Evolutionary conservation across 148 eudicot genomes (phyloP).

Genomic region (Fagopyrum esculentum): DNA sequence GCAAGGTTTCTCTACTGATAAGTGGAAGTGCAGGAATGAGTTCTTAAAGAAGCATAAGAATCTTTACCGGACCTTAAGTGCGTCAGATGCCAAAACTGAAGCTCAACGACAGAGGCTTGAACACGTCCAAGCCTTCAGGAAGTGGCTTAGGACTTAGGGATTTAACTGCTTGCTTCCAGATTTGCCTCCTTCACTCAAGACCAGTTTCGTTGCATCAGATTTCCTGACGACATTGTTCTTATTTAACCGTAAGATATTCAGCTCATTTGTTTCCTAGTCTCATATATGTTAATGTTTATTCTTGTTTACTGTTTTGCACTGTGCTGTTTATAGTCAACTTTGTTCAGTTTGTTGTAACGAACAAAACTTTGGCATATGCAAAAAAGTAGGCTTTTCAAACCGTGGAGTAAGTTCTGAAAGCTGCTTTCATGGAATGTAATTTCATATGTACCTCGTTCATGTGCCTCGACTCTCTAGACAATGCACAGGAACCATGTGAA

Average conservation of each 20-base stretch:
- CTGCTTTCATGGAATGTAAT: not conserved
- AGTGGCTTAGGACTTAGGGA: constrained; percentile 34
- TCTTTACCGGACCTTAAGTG: constrained; percentile 63
- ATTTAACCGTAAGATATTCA: not conserved
- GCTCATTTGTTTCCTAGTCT: not conserved
- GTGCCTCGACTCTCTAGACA: not conserved
- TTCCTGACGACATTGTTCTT: not conserved
- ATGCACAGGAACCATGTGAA: too few species aligned
- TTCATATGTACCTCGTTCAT: not conserved
- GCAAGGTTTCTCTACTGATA: constrained; percentile 55
- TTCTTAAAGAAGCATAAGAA: constrained; percentile 58
- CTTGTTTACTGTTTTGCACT: not conserved
- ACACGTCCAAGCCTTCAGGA: constrained; percentile 68
- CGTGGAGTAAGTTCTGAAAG: not conserved
- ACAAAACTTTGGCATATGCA: not conserved
- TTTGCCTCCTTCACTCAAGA: not conserved
- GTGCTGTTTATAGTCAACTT: too few species aligned
- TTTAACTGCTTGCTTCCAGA: not conserved
- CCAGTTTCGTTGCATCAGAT: not conserved
- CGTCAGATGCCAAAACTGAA: constrained; percentile 54
- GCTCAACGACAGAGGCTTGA: constrained; percentile 67
- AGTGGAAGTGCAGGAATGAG: constrained; percentile 54
- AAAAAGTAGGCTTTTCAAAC: not conserved
- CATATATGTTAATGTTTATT: not conserved
- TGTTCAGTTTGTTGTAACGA: not conserved